phyloP scores from a whole-genome alignment of 2,329 filamentous ascomycete species.

The Pestalotiopsis fici region DNA sequence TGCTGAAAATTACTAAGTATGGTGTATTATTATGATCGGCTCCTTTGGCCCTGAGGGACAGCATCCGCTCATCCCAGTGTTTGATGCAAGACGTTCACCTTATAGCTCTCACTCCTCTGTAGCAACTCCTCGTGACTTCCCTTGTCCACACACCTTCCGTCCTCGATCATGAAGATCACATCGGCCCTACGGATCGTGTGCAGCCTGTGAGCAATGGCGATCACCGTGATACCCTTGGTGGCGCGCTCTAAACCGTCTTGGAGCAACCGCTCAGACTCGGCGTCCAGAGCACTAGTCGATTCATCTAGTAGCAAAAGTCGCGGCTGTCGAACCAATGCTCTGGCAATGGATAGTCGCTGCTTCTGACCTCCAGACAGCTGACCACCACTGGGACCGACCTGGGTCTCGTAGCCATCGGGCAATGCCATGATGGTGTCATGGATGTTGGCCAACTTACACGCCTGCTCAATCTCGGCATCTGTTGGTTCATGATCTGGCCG shows the following conservation, averaged over 20 bases:
- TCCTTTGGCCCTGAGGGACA: not conserved
- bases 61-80: slow-evolving; percentile 25
- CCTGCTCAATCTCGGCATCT: slow-evolving; percentile 63
- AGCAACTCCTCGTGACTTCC: slow-evolving; percentile 57
- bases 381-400: slow-evolving; percentile 71
- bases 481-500: slow-evolving; percentile 55
- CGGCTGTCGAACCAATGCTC: slow-evolving; percentile 72
- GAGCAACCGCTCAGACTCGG: slow-evolving; percentile 66
- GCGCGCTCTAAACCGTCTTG: slow-evolving; percentile 65
- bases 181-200: slow-evolving; percentile 59
- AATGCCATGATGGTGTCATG: slow-evolving; percentile 66
- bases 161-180: slow-evolving; percentile 59
- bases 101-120: slow-evolving; percentile 52
- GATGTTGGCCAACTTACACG: slow-evolving; percentile 69
- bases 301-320: slow-evolving; percentile 79
- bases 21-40: not conserved
- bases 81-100: slow-evolving; percentile 53
- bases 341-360: slow-evolving; percentile 76
- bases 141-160: slow-evolving; percentile 50
- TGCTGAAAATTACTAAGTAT: not conserved
- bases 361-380: slow-evolving; percentile 78
- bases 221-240: slow-evolving; percentile 53
- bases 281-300: slow-evolving; percentile 77
- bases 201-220: slow-evolving; percentile 60
- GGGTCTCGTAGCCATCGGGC: slow-evolving; percentile 67